Evolutionary conservation across 176 grass and related monocot genomes (phyloP), one percentile per base, ranked within the genome.

Genomic region (Areca catechu): DNA sequence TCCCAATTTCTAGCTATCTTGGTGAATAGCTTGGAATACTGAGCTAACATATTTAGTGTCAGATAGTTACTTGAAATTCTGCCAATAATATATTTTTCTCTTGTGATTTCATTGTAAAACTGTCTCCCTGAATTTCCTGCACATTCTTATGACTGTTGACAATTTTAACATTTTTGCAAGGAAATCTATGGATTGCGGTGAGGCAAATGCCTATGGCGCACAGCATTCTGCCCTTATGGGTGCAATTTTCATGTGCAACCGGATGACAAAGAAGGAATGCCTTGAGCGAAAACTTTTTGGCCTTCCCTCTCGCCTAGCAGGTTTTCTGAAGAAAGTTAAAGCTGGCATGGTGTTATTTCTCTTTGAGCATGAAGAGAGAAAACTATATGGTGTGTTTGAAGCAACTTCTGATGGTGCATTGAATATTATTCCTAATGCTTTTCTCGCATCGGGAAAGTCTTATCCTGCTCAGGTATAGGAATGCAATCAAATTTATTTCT

Each of bases 401-500:
- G 82, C 82, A 72, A 80, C 82, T 76, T 85, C 82, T 67, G 76
- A 80, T 80, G 76, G 82, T 48, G 68, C 67, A 17, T 16, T 71
- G 71, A 58, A 85, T 69, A 85, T 85, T 53, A 71, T 85, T 70
- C 82, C 82, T 54, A 72, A 71, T 80, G 82, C 82, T 72, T 80
- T 30, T 63, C 4, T 21, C 25, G 63, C 76, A 53, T 19, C 71
- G 58, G 76, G 76, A 54, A 57, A 34, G 58, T 43, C 5, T 15
- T 85, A 54, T 64, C 82, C 76, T 72, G 68, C 62, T 76, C 82
- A 85, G 82, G 82, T 71, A 76, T 34, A 48, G 20, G 10, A 37
- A 0, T 43, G 1, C 9, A 14, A 43, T 43, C 7, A 10, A 43
- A 43, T 43, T 4, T 6, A 29, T 29, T 6, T 29, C 27, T 6